phyloP scores from a whole-genome alignment of 345 rosid genomes.

The Barbarea vulgaris region DNA sequence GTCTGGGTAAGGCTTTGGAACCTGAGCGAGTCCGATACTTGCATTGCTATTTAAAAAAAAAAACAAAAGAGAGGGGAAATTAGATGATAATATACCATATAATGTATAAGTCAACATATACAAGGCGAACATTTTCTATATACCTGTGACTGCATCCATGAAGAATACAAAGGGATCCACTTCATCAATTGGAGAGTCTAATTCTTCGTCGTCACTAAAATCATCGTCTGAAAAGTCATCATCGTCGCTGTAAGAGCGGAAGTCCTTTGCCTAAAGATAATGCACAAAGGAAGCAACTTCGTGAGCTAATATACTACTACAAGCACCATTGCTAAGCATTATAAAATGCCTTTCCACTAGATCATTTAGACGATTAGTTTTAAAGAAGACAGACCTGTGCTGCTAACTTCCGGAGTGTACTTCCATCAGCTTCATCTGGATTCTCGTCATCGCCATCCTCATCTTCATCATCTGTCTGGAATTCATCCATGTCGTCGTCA shows the following conservation, averaged over 20 bases:
- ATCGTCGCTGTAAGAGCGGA: slow-evolving; percentile 64
- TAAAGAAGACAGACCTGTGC: slow-evolving; percentile 64
- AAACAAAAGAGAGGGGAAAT: background rate
- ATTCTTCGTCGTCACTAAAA: slow-evolving; percentile 90
- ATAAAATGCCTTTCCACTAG: background rate
- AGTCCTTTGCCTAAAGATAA: slow-evolving; percentile 68
- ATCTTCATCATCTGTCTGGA: slow-evolving; percentile 84
- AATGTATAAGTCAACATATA: background rate
- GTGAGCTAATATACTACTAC: slow-evolving; percentile 19
- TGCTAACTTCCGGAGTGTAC: slow-evolving; percentile 79
- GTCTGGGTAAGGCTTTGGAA: slow-evolving; percentile 81
- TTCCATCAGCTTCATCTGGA: slow-evolving; percentile 89
- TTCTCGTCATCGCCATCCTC: slow-evolving; percentile 90
- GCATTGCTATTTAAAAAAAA: slow-evolving; percentile 55
- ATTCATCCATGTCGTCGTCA: slow-evolving; percentile 96
- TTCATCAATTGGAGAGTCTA: slow-evolving; percentile 94
- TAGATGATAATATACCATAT: background rate
- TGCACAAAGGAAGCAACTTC: background rate
- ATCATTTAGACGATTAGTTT: background rate
- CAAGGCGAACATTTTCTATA: background rate
- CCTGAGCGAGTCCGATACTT: slow-evolving; percentile 66
- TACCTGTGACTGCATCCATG: slow-evolving; percentile 89
- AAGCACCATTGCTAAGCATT: background rate
- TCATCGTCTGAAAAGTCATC: slow-evolving; percentile 83
- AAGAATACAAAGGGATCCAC: slow-evolving; percentile 96